These are phyloP conservation scores for Acanthamoeba lenticulata DNA, from an alignment of 208 protist species.

Conservation along the genomic window DNA sequence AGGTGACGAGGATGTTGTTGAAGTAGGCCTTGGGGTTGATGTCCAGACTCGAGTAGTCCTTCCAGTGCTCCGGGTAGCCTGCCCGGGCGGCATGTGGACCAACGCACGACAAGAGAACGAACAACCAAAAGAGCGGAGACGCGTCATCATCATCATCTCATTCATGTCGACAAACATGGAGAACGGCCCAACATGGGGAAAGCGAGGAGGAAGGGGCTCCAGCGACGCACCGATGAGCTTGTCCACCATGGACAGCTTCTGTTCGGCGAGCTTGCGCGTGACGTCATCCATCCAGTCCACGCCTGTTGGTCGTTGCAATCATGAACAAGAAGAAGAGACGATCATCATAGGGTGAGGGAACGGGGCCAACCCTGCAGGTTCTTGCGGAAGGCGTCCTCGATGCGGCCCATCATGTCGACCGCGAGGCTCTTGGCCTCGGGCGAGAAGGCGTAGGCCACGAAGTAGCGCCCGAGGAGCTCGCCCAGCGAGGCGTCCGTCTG, in stretches of 20 bases:
- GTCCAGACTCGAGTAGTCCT: neutral
- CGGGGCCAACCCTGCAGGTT: no score
- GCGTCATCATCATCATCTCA: no score
- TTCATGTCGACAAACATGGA: no score
- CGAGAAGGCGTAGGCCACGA: neutral
- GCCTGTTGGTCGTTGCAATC: no score
- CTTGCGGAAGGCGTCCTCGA: neutral
- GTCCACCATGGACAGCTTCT: conserved; percentile 39
- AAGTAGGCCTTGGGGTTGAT: neutral
- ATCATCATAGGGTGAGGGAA: no score
- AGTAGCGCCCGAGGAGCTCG: conserved; percentile 39
- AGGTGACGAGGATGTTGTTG: neutral
- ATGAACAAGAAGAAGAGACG: no score
- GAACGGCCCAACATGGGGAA: neutral
- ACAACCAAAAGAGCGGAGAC: neutral
- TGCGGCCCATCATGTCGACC: neutral
- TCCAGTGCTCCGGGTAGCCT: conserved; percentile 62
- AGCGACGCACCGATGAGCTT: neutral
- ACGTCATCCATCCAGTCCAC: conserved; percentile 51
- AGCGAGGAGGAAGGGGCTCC: neutral
- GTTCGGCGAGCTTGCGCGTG: neutral
- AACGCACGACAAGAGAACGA: neutral
- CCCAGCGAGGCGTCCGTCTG: conserved; percentile 1
- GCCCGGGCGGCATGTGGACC: no score
- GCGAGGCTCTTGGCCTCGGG: neutral